Percentiles rank a stretch among this genome's conserved stretches.
phyloP scores from a whole-genome alignment of 352 stramenopile genomes.

The Pythium volutum region DNA sequence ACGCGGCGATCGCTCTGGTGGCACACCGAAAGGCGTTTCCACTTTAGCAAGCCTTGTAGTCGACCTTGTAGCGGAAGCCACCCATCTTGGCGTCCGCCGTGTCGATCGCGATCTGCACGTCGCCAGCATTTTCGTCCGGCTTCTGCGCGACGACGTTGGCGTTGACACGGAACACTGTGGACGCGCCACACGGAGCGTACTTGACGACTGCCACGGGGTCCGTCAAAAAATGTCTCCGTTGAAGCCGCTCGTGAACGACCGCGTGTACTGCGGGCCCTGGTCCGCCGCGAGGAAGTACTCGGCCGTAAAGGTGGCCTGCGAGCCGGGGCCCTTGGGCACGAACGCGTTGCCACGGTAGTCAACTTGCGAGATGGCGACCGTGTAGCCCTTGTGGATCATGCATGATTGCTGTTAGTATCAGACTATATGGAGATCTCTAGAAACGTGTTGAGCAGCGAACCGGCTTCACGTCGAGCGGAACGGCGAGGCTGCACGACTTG shows the following conservation, averaged over 20 bases:
- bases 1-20: too few relatives aligned
- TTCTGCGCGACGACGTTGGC: conserved; percentile 42
- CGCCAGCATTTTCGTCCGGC: conserved; percentile 19
- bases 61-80: conserved; percentile 50
- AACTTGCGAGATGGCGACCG: conserved; percentile 33
- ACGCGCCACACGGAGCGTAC: conserved; percentile 45
- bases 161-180: conserved; percentile 49
- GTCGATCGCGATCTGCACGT: conserved; percentile 49
- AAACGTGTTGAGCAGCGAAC: neutral
- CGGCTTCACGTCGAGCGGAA: conserved; percentile 37
- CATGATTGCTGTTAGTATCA: neutral
- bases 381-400: conserved; percentile 2
- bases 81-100: conserved; percentile 41
- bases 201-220: conserved; percentile 35
- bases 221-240: conserved; percentile 32
- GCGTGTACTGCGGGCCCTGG: conserved; percentile 27
- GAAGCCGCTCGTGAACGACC: conserved; percentile 34
- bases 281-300: conserved; percentile 56
- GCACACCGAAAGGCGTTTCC: neutral
- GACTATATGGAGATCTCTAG: too few relatives aligned
- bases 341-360: conserved; percentile 46
- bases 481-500: conserved; percentile 39
- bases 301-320: conserved; percentile 38
- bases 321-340: conserved; percentile 31
- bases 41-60: conserved; percentile 26